These are phyloP conservation scores for Tricholoma saponaceum DNA, from an alignment of 768 basidiomycete species.

Conservation along the genomic window DNA sequence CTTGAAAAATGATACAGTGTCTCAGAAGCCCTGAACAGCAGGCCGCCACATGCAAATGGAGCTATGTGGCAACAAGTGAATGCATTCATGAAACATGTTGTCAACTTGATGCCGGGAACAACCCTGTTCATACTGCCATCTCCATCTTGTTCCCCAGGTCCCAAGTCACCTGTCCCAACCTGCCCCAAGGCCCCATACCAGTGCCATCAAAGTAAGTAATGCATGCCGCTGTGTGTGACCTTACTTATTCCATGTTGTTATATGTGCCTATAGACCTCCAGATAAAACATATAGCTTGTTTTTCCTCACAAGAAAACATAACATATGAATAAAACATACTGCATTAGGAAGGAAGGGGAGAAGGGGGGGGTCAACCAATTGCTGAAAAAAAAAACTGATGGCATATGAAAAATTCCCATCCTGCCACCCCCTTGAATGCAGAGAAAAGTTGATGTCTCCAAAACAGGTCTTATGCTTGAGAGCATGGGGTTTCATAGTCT, in stretches of 20 bases:
- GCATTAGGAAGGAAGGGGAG: neutral
- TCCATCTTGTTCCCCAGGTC: neutral
- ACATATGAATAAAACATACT: neutral
- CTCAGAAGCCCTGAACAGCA: neutral
- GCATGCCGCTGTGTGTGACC: neutral
- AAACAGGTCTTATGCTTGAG: too few species aligned
- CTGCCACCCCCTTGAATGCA: too few species aligned
- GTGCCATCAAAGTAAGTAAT: neutral
- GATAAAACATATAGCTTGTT: neutral
- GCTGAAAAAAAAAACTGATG: too few species aligned
- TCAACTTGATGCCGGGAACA: too few species aligned
- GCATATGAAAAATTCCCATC: too few species aligned
- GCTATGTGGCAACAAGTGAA: neutral
- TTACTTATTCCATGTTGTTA: neutral
- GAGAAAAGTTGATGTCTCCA: too few species aligned
- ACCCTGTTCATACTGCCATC: too few species aligned
- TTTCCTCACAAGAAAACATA: neutral
- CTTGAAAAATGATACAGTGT: neutral
- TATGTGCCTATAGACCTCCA: neutral
- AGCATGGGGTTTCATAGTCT: too few species aligned
- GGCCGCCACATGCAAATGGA: neutral
- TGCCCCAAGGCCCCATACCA: neutral
- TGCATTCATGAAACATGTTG: too few species aligned
- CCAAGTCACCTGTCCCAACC: neutral
- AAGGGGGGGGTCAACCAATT: too few species aligned